phyloP scores from a whole-genome alignment of 805 yeast genomes.

The Metschnikowia cerradonensis region DNA sequence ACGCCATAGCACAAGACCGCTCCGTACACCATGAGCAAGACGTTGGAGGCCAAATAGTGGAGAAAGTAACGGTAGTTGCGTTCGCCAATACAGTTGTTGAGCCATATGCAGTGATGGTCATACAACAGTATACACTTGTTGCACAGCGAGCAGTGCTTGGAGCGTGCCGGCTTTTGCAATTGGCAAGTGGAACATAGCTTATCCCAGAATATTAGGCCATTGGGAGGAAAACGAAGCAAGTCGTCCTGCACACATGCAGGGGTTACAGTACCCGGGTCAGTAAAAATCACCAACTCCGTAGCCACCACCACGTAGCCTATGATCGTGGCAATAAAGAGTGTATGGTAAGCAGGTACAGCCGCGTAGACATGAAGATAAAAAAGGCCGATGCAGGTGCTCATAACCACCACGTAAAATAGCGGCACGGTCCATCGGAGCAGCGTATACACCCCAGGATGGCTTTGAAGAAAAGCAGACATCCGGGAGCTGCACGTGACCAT shows the following conservation, averaged over 20 bases:
- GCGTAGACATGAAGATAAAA: slow-evolving; percentile 30
- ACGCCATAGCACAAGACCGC: slow-evolving; percentile 25
- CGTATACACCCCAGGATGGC: slow-evolving; percentile 6
- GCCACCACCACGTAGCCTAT: slow-evolving; percentile 30
- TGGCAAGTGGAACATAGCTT: slow-evolving; percentile 47
- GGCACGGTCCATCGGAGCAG: slow-evolving; percentile 45
- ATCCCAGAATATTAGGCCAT: slow-evolving; percentile 50
- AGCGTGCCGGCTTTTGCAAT: slow-evolving; percentile 50
- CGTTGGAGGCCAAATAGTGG: slow-evolving; percentile 45
- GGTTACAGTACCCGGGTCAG: slow-evolving; percentile 41
- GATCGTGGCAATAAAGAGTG: slow-evolving; percentile 26
- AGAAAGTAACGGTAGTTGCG: slow-evolving; percentile 61
- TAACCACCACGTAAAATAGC: slow-evolving; percentile 32
- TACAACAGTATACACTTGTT: slow-evolving; percentile 43
- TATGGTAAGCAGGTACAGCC: slow-evolving; percentile 14
- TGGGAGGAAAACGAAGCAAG: slow-evolving; percentile 31
- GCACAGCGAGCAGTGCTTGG: slow-evolving; percentile 66
- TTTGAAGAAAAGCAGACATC: slow-evolving; percentile 4
- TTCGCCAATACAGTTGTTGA: slow-evolving; percentile 71
- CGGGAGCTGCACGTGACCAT: slow-evolving; percentile 7
- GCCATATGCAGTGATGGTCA: slow-evolving; percentile 65
- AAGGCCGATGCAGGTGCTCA: slow-evolving; percentile 30
- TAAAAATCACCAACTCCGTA: slow-evolving; percentile 36
- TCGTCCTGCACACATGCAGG: slow-evolving; percentile 11
- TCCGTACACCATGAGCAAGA: slow-evolving; percentile 39